Conservation (phyloP, 1,139 yeast genomes). For the Kluyveromyces marxianus region DNA sequence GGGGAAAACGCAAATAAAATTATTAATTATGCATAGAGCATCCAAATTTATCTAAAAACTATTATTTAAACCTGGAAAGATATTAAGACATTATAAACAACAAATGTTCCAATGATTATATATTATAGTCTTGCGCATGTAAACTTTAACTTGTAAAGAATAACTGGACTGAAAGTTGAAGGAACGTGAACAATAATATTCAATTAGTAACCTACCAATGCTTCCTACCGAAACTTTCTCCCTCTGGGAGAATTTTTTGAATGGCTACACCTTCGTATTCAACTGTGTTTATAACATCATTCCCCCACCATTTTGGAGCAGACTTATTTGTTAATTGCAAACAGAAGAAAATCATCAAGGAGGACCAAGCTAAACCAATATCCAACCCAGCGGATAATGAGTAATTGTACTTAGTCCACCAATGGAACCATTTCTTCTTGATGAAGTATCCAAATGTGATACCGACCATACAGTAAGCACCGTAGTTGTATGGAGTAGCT, state of each 20-base stretch:
- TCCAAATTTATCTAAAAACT: too few relatives aligned
- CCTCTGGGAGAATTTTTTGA: constrained; percentile 22
- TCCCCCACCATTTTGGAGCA: constrained; percentile 57
- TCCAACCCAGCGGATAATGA: constrained; percentile 52
- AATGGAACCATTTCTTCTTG: constrained; percentile 43
- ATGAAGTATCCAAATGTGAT: constrained; percentile 45
- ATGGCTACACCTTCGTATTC: constrained; percentile 26
- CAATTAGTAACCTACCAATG: constrained; percentile 24
- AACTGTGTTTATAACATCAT: constrained; percentile 29
- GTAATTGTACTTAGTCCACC: constrained; percentile 65
- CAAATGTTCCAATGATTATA: too few relatives aligned
- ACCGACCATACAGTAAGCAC: constrained; percentile 43
- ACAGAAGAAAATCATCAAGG: constrained; percentile 42
- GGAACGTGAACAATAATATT: too few relatives aligned
- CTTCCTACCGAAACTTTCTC: constrained; percentile 35
- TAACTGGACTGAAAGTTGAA: too few relatives aligned
- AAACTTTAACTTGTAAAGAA: too few relatives aligned
- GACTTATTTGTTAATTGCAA: constrained; percentile 33
- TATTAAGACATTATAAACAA: too few relatives aligned
- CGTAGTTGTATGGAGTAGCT: constrained; percentile 45
- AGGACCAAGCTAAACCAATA: constrained; percentile 47
- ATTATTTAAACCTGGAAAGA: too few relatives aligned
- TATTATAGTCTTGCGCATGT: too few relatives aligned
- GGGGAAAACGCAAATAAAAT: too few relatives aligned
- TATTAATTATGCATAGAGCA: too few relatives aligned